Base-by-base conservation (phyloP, 495 filamentous ascomycete genomes). In the Darksidea phi region DNA sequence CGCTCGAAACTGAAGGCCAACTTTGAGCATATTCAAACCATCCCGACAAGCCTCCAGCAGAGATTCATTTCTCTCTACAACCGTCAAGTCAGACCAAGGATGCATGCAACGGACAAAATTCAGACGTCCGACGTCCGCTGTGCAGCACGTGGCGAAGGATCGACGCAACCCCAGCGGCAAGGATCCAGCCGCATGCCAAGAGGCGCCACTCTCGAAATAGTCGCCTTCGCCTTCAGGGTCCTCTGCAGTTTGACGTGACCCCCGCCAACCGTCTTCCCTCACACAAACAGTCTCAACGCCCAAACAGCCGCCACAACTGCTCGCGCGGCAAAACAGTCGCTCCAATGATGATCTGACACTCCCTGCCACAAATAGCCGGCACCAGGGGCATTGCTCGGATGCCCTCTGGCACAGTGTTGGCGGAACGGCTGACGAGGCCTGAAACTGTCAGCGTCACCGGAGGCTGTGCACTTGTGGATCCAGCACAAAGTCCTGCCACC, bases 381-480 rank as follows among this genome's bases (percentile, higher is more conserved):
- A n/a, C 13, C 41, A 4, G 18, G 41, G 36, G 36, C 36, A 38
- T 38, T 38, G 15, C 7, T 7, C 36, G 36, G 36, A 7, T 38
- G 8, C 15, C 4, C 5, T 43, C 41, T 43, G 3, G 41, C 41
- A 32, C 41, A 20, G 41, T 6, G 15, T 13, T 43, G 41, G 36
- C 36, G 36, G 36, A 38, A 15, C 24, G 26, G 59, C 42, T 62
- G 42, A 62, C 59, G 59, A 62, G 26, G 43, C 49, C 51, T 62
- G 51, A 62, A 62, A 62, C 59, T 53, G 26, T 17, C 20, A 10
- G n/a, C 34, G 13, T 21, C 7, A 13, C 28, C 32, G 8, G 17
- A 15, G 32, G 13, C 13, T 25, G 6, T 21, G 45, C 42, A 20
- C 26, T 49, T 24, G 24, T 41, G 18, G 58, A 49, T 49, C 54